Conservation (phyloP, 257 asterid genomes). For the Solanum sitiens region DNA sequence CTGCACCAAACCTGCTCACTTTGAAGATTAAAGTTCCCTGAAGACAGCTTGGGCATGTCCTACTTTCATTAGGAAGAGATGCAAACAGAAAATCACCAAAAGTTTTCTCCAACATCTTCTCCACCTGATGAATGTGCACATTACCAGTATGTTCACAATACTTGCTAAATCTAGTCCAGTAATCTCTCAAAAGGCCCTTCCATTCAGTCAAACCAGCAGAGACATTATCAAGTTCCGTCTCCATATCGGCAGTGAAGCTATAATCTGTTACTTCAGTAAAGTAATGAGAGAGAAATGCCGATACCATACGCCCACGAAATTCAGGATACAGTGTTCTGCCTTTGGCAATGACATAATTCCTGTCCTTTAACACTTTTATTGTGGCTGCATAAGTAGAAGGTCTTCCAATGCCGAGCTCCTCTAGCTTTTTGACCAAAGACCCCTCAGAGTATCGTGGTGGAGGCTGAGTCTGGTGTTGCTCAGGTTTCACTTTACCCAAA, state of each 20-base stretch:
- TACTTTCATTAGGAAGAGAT: constrained; percentile 48
- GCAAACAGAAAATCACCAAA: constrained; percentile 69
- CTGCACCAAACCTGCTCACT: constrained; percentile 86
- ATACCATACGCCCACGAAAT: constrained; percentile 97
- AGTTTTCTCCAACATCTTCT: constrained; percentile 86
- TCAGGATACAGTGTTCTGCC: constrained; percentile 59
- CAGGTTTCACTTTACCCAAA: constrained; percentile 44
- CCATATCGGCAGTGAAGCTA: constrained; percentile 96
- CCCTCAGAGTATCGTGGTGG: constrained; percentile 85
- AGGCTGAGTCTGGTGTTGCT: constrained; percentile 68
- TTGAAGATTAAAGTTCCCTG: constrained; percentile 75
- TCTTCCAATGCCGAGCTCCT: constrained; percentile 97
- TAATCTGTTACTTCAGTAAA: constrained; percentile 92
- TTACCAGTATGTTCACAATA: constrained; percentile 55
- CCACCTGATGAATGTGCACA: constrained; percentile 79
- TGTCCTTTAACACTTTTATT: constrained; percentile 79
- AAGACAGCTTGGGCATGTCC: constrained; percentile 81
- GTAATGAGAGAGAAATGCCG: constrained; percentile 76
- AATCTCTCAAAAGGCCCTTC: constrained; percentile 92
- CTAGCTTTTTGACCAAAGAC: constrained; percentile 68
- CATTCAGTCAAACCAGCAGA: constrained; percentile 89
- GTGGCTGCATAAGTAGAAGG: constrained; percentile 93
- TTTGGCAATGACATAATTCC: constrained; percentile 59
- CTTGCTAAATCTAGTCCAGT: constrained; percentile 89
- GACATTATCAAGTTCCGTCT: constrained; percentile 92